These are phyloP conservation scores for Neostapfia colusana DNA, from an alignment of 176 grass and related monocot species.

Conservation along the genomic window DNA sequence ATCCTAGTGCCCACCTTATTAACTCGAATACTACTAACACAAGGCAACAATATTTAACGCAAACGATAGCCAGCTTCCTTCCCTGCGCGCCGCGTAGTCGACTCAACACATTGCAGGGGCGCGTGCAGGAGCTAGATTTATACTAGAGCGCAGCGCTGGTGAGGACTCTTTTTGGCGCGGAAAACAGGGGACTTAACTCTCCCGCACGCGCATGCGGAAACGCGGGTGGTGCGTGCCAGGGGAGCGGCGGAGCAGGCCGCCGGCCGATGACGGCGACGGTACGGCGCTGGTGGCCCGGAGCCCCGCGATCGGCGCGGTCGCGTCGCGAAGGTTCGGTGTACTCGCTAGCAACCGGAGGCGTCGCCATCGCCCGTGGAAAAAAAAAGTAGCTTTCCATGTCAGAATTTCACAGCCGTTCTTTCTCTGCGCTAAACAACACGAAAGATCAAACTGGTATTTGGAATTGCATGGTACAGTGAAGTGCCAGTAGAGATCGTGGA, in stretches of 20 bases:
- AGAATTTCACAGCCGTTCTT: conserved; percentile 32
- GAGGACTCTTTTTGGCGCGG: background rate
- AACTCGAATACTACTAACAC: background rate
- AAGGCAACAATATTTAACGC: background rate
- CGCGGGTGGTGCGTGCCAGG: conserved; percentile 21
- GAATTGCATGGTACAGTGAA: background rate
- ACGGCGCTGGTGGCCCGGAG: background rate
- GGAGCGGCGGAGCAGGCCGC: conserved; percentile 22
- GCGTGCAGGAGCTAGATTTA: conserved; percentile 23
- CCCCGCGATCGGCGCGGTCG: background rate
- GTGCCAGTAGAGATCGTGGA: background rate
- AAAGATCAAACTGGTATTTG: conserved; percentile 5
- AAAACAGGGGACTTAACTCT: background rate
- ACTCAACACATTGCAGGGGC: background rate
- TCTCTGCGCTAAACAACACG: too few relatives aligned
- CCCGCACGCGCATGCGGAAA: conserved; percentile 2
- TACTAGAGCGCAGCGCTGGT: conserved; percentile 18
- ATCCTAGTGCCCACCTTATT: conserved; percentile 26
- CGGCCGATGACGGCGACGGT: conserved; percentile 38
- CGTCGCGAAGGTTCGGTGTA: conserved; percentile 37
- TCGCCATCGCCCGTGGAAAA: conserved; percentile 26
- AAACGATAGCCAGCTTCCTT: background rate
- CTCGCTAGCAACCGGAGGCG: conserved; percentile 8
- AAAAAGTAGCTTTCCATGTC: background rate
- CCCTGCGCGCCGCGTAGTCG: background rate